A percentile compares a stretch with the other conserved stretches of the same genome.
Evolutionary conservation across 129 eudicot genomes (phyloP).

Genomic region (Ambrosia trifida): DNA sequence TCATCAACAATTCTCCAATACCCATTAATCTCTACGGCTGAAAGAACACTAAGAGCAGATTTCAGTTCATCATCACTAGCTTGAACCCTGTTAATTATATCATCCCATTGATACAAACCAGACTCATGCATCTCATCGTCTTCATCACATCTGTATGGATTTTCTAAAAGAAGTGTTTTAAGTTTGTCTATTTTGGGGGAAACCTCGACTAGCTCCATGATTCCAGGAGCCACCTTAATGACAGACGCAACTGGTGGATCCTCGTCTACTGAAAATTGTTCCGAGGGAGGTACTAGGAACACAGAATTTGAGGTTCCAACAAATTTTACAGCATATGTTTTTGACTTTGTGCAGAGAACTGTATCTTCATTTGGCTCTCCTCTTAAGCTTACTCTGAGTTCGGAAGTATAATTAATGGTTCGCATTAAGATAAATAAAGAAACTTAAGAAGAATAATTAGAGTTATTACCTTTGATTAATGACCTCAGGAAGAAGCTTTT

Average conservation of each 20-base stretch:
- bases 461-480: conserved; percentile 57
- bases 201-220: conserved; percentile 81
- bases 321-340: conserved; percentile 80
- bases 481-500: conserved; percentile 88
- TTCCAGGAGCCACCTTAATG: conserved; percentile 78
- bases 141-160: conserved; percentile 60
- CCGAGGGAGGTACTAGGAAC: conserved; percentile 76
- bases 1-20: conserved; percentile 80
- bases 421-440: neutral
- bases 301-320: conserved; percentile 96
- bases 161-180: conserved; percentile 60
- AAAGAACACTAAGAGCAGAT: conserved; percentile 54
- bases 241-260: conserved; percentile 50
- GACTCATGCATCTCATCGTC: conserved; percentile 44
- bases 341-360: conserved; percentile 86
- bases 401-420: neutral
- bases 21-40: conserved; percentile 80
- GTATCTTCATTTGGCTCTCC: conserved; percentile 93
- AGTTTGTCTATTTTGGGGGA: conserved; percentile 90
- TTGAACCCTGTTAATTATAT: conserved; percentile 68
- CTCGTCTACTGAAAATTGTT: conserved; percentile 33
- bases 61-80: conserved; percentile 84
- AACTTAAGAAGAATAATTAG: neutral
- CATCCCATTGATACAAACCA: conserved; percentile 72
- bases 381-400: conserved; percentile 65